phyloP scores from a whole-genome alignment of 2,329 filamentous ascomycete genomes.

The Beauveria brongniartii region DNA sequence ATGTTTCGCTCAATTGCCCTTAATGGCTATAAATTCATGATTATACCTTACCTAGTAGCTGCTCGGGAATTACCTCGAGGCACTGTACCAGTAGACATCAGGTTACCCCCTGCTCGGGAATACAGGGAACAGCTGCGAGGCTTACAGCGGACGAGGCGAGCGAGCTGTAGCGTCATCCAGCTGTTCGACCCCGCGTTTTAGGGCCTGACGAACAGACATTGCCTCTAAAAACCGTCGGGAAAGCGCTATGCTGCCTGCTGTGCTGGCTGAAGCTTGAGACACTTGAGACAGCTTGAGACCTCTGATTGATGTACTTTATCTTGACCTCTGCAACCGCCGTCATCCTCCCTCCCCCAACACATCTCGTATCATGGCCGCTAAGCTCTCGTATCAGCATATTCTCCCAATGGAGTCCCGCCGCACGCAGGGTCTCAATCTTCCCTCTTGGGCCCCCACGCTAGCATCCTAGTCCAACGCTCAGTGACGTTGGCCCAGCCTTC shows the following conservation, averaged over 20 bases:
- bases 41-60: too few relatives aligned
- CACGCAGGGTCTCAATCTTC: not conserved
- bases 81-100: too few relatives aligned
- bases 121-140: not conserved
- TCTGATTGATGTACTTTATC: not conserved
- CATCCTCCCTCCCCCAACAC: not conserved
- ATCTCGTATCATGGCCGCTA: not conserved
- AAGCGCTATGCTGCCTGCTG: not conserved
- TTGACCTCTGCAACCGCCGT: not conserved
- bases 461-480: not conserved
- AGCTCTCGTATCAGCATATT: not conserved
- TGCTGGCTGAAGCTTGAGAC: not conserved
- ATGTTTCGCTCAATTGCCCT: too few relatives aligned
- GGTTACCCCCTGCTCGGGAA: not conserved
- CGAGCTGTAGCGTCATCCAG: not conserved
- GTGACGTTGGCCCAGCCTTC: conserved; percentile 9
- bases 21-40: too few relatives aligned
- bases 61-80: too few relatives aligned
- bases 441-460: not conserved
- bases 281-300: not conserved
- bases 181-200: not conserved
- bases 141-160: not conserved
- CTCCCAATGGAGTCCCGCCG: not conserved
- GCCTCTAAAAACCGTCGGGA: not conserved
- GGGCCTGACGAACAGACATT: too few relatives aligned